Evolutionary conservation across 1,284 basidiomycete genomes (phyloP).

Genomic region (Prillingera fragicola): DNA sequence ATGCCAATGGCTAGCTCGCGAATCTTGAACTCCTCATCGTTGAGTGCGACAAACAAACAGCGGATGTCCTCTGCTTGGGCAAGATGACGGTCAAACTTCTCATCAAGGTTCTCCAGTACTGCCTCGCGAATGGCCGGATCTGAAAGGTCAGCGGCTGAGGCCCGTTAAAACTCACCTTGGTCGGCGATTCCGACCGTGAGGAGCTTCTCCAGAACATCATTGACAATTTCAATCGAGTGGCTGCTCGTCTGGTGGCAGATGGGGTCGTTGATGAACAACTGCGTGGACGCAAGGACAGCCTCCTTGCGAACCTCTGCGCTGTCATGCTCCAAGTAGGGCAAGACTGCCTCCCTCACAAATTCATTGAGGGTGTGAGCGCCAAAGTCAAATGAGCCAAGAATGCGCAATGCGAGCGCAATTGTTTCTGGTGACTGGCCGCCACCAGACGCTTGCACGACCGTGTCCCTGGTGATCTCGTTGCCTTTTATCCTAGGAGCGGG

Average conservation of each 20-base stretch:
- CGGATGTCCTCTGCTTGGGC: conserved; percentile 97
- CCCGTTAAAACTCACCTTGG: conserved; percentile 55
- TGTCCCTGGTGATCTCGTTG: conserved; percentile 55
- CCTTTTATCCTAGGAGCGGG: conserved; percentile 40
- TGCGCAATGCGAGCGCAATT: conserved; percentile 77
- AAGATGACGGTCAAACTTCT: conserved; percentile 96
- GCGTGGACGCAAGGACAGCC: conserved; percentile 88
- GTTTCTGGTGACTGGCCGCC: conserved; percentile 62
- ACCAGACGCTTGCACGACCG: conserved; percentile 45
- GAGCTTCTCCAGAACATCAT: conserved; percentile 94
- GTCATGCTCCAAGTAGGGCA: conserved; percentile 94
- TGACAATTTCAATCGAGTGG: conserved; percentile 95
- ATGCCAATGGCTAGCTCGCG: conserved; percentile 83
- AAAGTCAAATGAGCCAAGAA: conserved; percentile 92
- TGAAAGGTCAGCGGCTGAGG: conserved; percentile 32
- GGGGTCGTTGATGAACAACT: conserved; percentile 86
- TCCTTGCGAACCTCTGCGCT: conserved; percentile 80
- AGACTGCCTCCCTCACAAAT: conserved; percentile 85
- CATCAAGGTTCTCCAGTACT: conserved; percentile 81
- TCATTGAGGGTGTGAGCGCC: conserved; percentile 92
- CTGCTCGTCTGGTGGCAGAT: conserved; percentile 95
- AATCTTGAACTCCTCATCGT: conserved; percentile 94
- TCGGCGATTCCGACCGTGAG: conserved; percentile 96
- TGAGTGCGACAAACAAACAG: conserved; percentile 93
- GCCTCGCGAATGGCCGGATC: conserved; percentile 79